Percentiles rank a stretch among this genome's conserved stretches.
phyloP scores from a whole-genome alignment of 306 rosid genomes.

The Canavalia gladiata region DNA sequence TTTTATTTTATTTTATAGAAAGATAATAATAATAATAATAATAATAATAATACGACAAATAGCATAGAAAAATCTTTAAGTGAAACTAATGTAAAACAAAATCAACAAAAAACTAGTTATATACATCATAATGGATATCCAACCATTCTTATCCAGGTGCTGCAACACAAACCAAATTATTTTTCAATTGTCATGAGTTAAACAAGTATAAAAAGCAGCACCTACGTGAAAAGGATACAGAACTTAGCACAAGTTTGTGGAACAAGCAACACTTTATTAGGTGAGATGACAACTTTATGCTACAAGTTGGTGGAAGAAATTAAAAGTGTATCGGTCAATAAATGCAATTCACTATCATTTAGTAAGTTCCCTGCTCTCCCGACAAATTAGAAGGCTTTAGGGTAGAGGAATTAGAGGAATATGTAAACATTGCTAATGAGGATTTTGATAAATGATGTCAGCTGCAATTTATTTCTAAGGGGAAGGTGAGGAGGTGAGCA shows the following conservation, averaged over 20 bases:
- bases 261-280: conserved; percentile 21
- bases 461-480: conserved; percentile 8
- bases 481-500: conserved; percentile 1
- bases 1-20: too few relatives aligned
- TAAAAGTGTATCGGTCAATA: not conserved
- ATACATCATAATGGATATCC: too few relatives aligned
- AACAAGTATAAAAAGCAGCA: conserved; percentile 8
- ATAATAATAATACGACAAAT: too few relatives aligned
- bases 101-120: too few relatives aligned
- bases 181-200: conserved; percentile 12
- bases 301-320: conserved; percentile 13
- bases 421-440: conserved; percentile 23
- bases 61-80: too few relatives aligned
- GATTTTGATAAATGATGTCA: conserved; percentile 14
- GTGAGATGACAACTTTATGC: conserved; percentile 1
- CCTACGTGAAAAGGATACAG: not conserved
- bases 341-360: conserved; percentile 21
- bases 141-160: not conserved
- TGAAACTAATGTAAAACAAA: too few relatives aligned
- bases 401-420: conserved; percentile 14
- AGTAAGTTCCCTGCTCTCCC: conserved; percentile 1
- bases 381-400: not conserved
- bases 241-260: conserved; percentile 18
- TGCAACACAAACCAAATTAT: not conserved
- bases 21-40: too few relatives aligned